phyloP scores from a whole-genome alignment of 83 land plant species.

The Thuja plicata region DNA sequence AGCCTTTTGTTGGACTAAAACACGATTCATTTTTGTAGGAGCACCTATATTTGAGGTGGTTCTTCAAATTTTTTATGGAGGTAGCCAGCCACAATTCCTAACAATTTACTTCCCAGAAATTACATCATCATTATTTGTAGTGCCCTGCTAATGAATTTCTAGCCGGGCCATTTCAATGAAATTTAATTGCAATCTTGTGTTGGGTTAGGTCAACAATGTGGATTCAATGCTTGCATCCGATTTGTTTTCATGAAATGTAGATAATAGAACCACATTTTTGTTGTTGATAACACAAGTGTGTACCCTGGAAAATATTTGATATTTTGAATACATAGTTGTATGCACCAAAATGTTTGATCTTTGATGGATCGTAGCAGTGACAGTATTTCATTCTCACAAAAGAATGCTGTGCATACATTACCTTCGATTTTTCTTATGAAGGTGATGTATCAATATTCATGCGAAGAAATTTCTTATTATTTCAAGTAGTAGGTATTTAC shows the following conservation, averaged over 20 bases:
- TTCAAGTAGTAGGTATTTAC: too few species aligned
- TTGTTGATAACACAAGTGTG: not conserved
- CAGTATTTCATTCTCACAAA: too few species aligned
- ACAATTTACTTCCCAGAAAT: not conserved
- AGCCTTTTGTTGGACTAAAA: slow-evolving; percentile 16
- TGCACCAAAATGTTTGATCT: not conserved
- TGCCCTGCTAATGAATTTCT: not conserved
- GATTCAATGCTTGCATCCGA: not conserved
- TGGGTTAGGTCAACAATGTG: not conserved
- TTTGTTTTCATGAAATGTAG: not conserved
- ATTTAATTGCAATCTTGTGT: not conserved
- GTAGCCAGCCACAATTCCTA: not conserved
- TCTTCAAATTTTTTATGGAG: not conserved
- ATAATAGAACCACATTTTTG: not conserved
- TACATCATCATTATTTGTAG: not conserved
- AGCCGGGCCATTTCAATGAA: not conserved
- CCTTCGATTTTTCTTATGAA: too few species aligned
- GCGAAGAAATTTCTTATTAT: too few species aligned
- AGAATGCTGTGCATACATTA: too few species aligned
- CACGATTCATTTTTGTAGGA: slow-evolving; percentile 4
- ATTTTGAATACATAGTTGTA: not conserved
- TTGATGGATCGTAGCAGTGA: not conserved
- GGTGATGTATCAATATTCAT: too few species aligned
- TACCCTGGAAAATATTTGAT: not conserved
- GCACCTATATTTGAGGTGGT: not conserved